Evolutionary conservation across 129 eudicot genomes (phyloP), one percentile per base, ranked within the genome.

Genomic region (Pulicaria dysenterica): DNA sequence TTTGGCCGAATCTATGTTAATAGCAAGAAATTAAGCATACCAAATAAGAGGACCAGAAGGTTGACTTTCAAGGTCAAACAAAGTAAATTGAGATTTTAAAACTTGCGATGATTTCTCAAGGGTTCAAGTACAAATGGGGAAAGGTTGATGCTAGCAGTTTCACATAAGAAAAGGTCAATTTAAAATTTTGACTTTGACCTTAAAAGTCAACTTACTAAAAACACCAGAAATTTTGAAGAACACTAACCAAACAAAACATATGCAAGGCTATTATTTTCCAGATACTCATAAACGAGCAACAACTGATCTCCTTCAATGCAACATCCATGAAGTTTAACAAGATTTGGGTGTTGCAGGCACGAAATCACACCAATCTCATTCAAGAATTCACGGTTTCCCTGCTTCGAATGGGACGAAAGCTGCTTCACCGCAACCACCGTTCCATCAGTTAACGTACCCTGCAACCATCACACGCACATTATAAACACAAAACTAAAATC

Each of bases 231-330:
- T 17, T 41, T n/a, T 24, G 43, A 34, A 59, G n/a, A 43, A 73
- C 59, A 53, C 82, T 75, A 75, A 88, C 97, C 85, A 58, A 91
- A 91, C 76, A 91, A 84, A 71, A 82, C 88, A 63, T 75, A 80
- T 58, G 97, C 91, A 65, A 91, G 97, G 85, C 95, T 87, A 69
- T 91, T 91, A 76, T 91, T 87, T 72, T 87, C 97, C 88, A 91
- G 47, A 47, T 87, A 91, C 79, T 91, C 97, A 9, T 88, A 91
- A 7, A 91, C 89, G 7, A 91, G 86, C 77, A 91, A 83, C 76
- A 91, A 63, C 15, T 91, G 97, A 70, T 87, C 89, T 45, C 86
- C 89, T 78, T 91, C 91, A 42, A 88, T 82, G 73, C 97, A 91
- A 59, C 95, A 88, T 69, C 97, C 97, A 81, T 88, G 86, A 40